Evolutionary conservation across 2,329 filamentous ascomycete genomes (phyloP).

Genomic region (Colletotrichum neosansevieriae): DNA sequence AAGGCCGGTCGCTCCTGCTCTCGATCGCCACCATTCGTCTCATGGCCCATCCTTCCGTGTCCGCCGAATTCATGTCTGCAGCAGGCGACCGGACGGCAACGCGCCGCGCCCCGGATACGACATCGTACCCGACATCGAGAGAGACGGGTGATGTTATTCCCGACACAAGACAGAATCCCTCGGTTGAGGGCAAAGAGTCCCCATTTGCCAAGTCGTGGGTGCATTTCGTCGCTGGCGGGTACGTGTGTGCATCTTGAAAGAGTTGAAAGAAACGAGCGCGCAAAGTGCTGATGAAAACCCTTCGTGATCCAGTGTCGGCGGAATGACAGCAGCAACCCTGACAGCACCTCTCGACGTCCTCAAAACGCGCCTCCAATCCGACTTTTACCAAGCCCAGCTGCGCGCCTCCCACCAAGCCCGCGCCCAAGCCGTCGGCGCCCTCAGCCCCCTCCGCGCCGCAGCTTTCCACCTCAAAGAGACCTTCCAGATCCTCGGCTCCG

Average conservation of each 20-base stretch:
- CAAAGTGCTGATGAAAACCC: conserved; percentile 20
- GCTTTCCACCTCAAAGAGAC: conserved; percentile 86
- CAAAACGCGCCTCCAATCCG: conserved; percentile 92
- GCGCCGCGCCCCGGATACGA: conserved; percentile 33
- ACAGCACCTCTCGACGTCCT: conserved; percentile 94
- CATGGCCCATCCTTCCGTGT: conserved; percentile 50
- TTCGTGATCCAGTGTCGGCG: conserved; percentile 73
- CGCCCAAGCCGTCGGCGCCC: conserved; percentile 60
- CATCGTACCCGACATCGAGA: conserved; percentile 56
- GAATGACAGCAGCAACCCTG: conserved; percentile 92
- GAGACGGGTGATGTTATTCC: conserved; percentile 70
- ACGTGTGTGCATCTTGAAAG: conserved; percentile 50
- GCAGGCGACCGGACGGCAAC: conserved; percentile 46
- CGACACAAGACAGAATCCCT: conserved; percentile 50
- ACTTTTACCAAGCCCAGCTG: conserved; percentile 91
- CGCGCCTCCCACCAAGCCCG: conserved; percentile 73
- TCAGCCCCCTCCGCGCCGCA: conserved; percentile 75
- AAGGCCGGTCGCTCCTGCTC: neutral
- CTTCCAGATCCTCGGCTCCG: conserved; percentile 83
- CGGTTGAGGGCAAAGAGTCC: conserved; percentile 51
- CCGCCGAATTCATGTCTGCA: conserved; percentile 46
- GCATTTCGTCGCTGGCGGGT: conserved; percentile 93
- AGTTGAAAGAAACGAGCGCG: neutral
- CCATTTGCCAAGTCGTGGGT: conserved; percentile 85
- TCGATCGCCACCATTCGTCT: conserved; percentile 5